phyloP scores from a whole-genome alignment of 441 rosid species.

The Syzygium malaccense region DNA sequence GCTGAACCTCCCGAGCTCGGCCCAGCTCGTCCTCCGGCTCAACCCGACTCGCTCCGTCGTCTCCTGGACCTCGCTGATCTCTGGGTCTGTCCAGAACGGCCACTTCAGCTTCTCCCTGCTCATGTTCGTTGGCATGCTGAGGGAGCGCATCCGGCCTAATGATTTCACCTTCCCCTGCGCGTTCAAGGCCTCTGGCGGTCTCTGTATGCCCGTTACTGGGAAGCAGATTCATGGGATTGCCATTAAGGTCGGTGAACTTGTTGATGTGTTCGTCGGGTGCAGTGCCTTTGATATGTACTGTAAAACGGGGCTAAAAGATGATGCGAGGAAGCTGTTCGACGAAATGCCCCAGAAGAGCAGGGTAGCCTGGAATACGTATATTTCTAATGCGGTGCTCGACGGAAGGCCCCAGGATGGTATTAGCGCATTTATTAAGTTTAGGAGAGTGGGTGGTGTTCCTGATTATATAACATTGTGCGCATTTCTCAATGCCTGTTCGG shows the following conservation, averaged over 20 bases:
- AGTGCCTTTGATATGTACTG: conserved; percentile 77
- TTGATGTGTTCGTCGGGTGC: conserved; percentile 63
- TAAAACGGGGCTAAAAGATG: conserved; percentile 36
- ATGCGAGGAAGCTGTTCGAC: conserved; percentile 65
- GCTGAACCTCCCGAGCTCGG: conserved; percentile 49
- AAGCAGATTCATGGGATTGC: conserved; percentile 61
- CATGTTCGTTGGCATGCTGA: conserved; percentile 48
- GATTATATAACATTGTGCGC: conserved; percentile 68
- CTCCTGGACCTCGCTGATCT: conserved; percentile 70
- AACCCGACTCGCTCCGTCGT: conserved; percentile 60
- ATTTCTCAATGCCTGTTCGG: conserved; percentile 66
- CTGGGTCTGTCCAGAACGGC: conserved; percentile 58
- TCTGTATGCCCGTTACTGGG: conserved; percentile 32
- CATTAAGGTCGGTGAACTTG: conserved; percentile 42
- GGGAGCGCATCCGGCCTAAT: conserved; percentile 51
- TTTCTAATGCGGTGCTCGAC: conserved; percentile 59
- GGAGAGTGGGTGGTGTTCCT: conserved; percentile 46
- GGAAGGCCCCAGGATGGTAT: conserved; percentile 45
- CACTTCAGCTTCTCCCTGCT: conserved; percentile 43
- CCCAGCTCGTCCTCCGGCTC: conserved; percentile 49
- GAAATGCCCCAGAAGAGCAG: conserved; percentile 68
- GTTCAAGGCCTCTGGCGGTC: conserved; percentile 61
- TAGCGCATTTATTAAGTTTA: conserved; percentile 45
- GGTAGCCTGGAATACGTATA: conserved; percentile 69
- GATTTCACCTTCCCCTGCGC: conserved; percentile 83